phyloP scores from a whole-genome alignment of 352 stramenopile genomes.

The Pythium apleroticum region DNA sequence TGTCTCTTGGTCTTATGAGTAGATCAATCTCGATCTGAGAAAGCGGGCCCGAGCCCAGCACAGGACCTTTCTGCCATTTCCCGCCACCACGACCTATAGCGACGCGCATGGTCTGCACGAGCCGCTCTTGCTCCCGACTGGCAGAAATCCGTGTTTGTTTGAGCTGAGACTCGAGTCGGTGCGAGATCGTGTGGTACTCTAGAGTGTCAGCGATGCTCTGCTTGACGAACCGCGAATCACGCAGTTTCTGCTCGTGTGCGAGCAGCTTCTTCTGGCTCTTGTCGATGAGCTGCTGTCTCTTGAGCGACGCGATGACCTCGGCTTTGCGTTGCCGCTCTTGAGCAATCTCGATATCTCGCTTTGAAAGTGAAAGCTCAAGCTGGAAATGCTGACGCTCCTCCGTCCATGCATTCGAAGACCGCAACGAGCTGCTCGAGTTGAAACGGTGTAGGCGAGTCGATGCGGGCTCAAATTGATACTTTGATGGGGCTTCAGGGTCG shows the following conservation, averaged over 20 bases:
- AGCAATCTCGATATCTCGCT: slow-evolving; percentile 38
- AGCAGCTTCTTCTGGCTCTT: slow-evolving; percentile 43
- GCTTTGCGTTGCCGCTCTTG: slow-evolving; percentile 40
- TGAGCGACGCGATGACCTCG: slow-evolving; percentile 39
- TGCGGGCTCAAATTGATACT: slow-evolving; percentile 36
- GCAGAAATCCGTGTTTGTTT: slow-evolving; percentile 46
- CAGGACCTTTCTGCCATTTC: slow-evolving; percentile 30
- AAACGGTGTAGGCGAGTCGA: slow-evolving; percentile 20
- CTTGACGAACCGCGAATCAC: slow-evolving; percentile 33
- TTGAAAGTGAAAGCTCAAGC: slow-evolving; percentile 45
- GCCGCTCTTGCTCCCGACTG: slow-evolving; percentile 42
- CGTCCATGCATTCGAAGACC: slow-evolving; percentile 36
- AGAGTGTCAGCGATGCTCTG: slow-evolving; percentile 51
- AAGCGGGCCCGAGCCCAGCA: slow-evolving; percentile 44
- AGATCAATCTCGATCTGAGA: slow-evolving; percentile 49
- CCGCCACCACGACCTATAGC: slow-evolving; percentile 33
- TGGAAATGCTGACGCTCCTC: slow-evolving; percentile 40
- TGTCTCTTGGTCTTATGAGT: slow-evolving; percentile 1
- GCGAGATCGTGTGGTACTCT: slow-evolving; percentile 51
- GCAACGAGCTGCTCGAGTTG: not conserved
- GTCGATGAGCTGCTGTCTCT: slow-evolving; percentile 39
- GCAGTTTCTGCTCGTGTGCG: slow-evolving; percentile 31
- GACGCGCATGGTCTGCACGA: slow-evolving; percentile 35
- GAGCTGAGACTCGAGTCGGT: slow-evolving; percentile 38
- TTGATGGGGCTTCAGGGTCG: not conserved